Conservation (phyloP, 768 basidiomycete genomes). For the Phaeotremella fagi region DNA sequence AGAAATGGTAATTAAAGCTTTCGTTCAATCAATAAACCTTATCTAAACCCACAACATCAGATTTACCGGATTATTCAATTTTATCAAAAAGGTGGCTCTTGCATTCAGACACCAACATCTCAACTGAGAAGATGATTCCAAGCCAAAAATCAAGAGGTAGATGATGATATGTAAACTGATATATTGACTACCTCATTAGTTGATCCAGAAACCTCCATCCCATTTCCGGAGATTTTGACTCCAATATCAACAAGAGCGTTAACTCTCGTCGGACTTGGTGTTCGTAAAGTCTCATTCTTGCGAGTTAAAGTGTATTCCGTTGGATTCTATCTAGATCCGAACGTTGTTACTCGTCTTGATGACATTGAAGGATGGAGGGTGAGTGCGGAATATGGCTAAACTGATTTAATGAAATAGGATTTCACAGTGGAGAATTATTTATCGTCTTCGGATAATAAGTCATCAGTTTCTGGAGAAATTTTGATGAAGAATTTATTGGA, state of each 20-base stretch:
- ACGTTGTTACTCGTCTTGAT: conserved; percentile 21
- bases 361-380: conserved; percentile 41
- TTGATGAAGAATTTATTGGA: conserved; percentile 43
- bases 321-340: conserved; percentile 80
- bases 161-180: neutral
- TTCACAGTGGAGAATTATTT: conserved; percentile 10
- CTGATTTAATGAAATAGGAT: neutral
- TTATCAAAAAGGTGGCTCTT: too few species aligned
- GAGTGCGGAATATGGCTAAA: conserved; percentile 24
- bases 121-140: neutral
- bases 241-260: conserved; percentile 52
- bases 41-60: too few species aligned
- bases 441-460: conserved; percentile 13
- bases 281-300: conserved; percentile 82
- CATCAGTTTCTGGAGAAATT: conserved; percentile 35
- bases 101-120: too few species aligned
- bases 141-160: neutral
- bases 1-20: too few species aligned
- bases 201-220: conserved; percentile 48
- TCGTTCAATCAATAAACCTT: too few species aligned
- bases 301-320: conserved; percentile 83
- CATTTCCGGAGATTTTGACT: conserved; percentile 37
- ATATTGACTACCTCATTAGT: conserved; percentile 11
- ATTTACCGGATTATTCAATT: too few species aligned
- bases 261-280: conserved; percentile 75